Evolutionary conservation across 2,329 filamentous ascomycete genomes (phyloP).

Genomic region (Cladosporium sp.): DNA sequence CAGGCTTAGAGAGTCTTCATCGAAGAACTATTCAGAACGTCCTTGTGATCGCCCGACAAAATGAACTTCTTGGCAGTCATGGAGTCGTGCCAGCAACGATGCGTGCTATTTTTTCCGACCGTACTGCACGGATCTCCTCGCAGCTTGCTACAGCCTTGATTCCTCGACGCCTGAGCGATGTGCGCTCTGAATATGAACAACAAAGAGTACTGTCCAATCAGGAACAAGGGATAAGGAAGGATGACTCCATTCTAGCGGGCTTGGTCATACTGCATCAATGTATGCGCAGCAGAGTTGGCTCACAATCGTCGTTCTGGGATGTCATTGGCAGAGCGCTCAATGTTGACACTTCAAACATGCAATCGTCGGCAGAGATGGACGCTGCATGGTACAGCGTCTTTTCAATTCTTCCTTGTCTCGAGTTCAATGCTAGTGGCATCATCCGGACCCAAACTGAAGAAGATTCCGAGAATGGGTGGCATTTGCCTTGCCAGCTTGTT

Average conservation of each 20-base stretch:
- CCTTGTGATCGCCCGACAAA: conserved; percentile 30
- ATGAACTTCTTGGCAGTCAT: neutral
- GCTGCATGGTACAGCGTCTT: conserved; percentile 49
- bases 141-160: conserved; percentile 40
- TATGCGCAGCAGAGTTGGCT: conserved; percentile 33
- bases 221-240: conserved; percentile 51
- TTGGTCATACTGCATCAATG: conserved; percentile 50
- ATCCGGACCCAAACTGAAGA: conserved; percentile 41
- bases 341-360: conserved; percentile 24
- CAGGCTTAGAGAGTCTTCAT: neutral
- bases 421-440: conserved; percentile 54
- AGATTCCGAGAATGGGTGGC: conserved; percentile 52
- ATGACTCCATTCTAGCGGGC: conserved; percentile 46
- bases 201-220: conserved; percentile 43
- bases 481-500: conserved; percentile 47
- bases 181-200: conserved; percentile 48
- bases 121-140: conserved; percentile 39
- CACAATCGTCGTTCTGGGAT: conserved; percentile 46
- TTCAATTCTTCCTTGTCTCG: conserved; percentile 53
- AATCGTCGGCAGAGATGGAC: conserved; percentile 38
- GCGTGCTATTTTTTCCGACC: neutral
- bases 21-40: conserved; percentile 24
- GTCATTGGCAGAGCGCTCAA: conserved; percentile 40
- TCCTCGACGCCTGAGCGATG: conserved; percentile 25
- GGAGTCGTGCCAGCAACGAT: neutral